Evolutionary conservation across 495 filamentous ascomycete species (phyloP).

Genomic region (Podospora pseudocomata): DNA sequence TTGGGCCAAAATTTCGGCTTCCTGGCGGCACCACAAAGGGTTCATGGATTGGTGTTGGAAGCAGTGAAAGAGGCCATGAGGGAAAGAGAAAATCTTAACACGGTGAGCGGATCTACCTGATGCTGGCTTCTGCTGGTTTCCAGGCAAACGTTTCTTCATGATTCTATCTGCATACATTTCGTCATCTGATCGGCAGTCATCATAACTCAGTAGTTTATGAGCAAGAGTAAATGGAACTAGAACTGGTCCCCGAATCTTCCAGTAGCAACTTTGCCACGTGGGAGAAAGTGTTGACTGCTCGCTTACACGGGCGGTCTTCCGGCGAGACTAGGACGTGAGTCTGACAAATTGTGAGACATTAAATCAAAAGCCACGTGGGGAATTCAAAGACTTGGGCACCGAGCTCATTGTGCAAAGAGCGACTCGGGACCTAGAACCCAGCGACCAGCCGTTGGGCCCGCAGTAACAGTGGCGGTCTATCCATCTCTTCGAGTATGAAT

Average conservation of each 20-base stretch:
- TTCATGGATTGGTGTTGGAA: slow-evolving; percentile 37
- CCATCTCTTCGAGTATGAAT: neutral
- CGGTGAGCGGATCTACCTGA: neutral
- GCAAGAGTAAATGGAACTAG: neutral
- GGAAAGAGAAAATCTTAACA: neutral
- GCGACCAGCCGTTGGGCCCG: no score
- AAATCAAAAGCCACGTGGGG: neutral
- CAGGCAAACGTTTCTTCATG: neutral
- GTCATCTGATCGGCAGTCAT: neutral
- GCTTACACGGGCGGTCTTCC: neutral
- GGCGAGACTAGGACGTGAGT: neutral
- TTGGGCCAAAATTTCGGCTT: slow-evolving; percentile 48
- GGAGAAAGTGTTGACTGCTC: neutral
- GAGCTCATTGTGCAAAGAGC: no score
- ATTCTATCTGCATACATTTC: neutral
- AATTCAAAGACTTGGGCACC: neutral
- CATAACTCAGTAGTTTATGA: neutral
- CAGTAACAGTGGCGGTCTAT: no score
- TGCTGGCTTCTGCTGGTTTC: neutral
- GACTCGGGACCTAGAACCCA: neutral
- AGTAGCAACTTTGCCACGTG: neutral
- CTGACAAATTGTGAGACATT: neutral
- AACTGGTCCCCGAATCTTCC: neutral
- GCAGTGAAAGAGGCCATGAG: slow-evolving; percentile 31
- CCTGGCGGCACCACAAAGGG: slow-evolving; percentile 39